Conservation (phyloP, 352 stramenopile genomes). For the Thalassiosira exigua region DNA sequence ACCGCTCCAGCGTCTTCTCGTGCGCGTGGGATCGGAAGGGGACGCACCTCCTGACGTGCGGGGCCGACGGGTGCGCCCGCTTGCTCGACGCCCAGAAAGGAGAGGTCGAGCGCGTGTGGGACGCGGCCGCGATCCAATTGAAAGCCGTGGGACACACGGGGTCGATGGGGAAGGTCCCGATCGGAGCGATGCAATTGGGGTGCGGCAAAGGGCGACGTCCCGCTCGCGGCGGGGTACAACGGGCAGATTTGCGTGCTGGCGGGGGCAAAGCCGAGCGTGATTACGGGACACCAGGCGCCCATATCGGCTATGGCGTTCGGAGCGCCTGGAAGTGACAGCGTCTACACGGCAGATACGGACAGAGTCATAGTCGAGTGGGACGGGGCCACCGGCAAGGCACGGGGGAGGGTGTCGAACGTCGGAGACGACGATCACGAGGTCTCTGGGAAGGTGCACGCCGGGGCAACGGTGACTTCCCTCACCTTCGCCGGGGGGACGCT, state of each 20-base stretch:
- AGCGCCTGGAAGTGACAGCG: constrained; percentile 66
- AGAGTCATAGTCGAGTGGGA: constrained; percentile 92
- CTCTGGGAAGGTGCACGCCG: constrained; percentile 64
- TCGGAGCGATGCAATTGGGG: constrained; percentile 82
- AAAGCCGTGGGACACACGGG: constrained; percentile 68
- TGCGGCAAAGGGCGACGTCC: constrained; percentile 68
- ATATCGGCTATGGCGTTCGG: constrained; percentile 90
- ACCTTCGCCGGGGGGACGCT: constrained; percentile 84
- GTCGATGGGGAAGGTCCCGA: constrained; percentile 79
- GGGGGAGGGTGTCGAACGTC: constrained; percentile 46
- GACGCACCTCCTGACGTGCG: constrained; percentile 92
- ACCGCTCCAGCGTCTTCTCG: constrained; percentile 94
- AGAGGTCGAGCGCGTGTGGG: constrained; percentile 86
- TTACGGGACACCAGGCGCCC: constrained; percentile 91
- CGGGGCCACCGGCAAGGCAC: constrained; percentile 71
- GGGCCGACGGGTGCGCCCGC: constrained; percentile 95
- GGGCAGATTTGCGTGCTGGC: constrained; percentile 80
- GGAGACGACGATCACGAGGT: constrained; percentile 33
- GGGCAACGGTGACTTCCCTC: constrained; percentile 64
- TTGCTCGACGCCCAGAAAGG: constrained; percentile 87
- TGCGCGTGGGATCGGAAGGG: constrained; percentile 92
- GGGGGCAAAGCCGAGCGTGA: constrained; percentile 82
- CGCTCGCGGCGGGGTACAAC: constrained; percentile 78
- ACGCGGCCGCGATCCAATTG: constrained; percentile 31
- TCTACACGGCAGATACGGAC: constrained; percentile 94